Evolutionary conservation across 1,139 yeast species (phyloP), one percentile per base, ranked within the genome.

Genomic region (Blastobotrys raffinosifermentans): DNA sequence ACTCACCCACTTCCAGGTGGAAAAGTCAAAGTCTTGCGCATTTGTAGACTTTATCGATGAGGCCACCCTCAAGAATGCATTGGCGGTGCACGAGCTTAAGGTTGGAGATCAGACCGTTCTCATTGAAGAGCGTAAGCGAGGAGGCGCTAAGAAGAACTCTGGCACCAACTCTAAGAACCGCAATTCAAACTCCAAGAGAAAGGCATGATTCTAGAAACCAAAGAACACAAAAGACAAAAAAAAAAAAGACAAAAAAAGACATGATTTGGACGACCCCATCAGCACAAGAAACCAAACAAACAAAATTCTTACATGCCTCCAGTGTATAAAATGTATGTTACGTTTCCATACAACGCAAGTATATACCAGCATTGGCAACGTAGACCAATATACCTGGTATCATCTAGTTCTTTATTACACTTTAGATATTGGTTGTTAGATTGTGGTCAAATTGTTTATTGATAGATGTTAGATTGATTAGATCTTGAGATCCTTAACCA

Each of bases 401-500:
- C n/a, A n/a, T n/a, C n/a, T n/a, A n/a, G n/a, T n/a, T n/a, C n/a
- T n/a, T n/a, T n/a, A n/a, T n/a, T n/a, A n/a, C n/a, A n/a, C n/a
- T n/a, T n/a, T n/a, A n/a, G n/a, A n/a, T n/a, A n/a, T n/a, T n/a
- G n/a, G n/a, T n/a, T n/a, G n/a, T n/a, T n/a, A n/a, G n/a, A n/a
- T n/a, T n/a, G n/a, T n/a, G n/a, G n/a, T n/a, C n/a, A n/a, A n/a
- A n/a, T n/a, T n/a, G n/a, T n/a, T n/a, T n/a, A n/a, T n/a, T n/a
- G n/a, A n/a, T n/a, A n/a, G n/a, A n/a, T n/a, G n/a, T n/a, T n/a
- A n/a, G n/a, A n/a, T n/a, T n/a, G n/a, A n/a, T n/a, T n/a, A n/a
- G n/a, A n/a, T 19, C 18, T 39, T 38, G 20, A 81, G 63, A 59
- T 86, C 96, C 61, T 85, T 87, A 52, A 70, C 73, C 15, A 87